Evolutionary conservation across 306 rosid genomes (phyloP).

Genomic region (Prunus padus): DNA sequence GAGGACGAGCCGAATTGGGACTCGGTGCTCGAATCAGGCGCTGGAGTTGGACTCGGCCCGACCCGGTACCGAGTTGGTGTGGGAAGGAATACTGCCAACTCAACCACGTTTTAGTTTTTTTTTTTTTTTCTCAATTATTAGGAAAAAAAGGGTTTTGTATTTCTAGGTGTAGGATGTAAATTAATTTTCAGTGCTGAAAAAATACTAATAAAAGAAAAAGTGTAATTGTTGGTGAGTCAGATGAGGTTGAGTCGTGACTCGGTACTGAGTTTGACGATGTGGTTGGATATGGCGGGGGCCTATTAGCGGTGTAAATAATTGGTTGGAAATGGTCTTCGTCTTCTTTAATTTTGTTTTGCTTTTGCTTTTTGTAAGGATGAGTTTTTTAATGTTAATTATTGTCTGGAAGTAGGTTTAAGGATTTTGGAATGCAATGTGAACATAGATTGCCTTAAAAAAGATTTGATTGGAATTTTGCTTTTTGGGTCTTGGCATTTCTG

Average conservation of each 20-base stretch:
- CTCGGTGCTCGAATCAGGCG: constrained; percentile 26
- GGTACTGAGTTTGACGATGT: constrained; percentile 39
- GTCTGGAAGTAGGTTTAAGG: background rate
- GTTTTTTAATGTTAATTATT: background rate
- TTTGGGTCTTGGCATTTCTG: background rate
- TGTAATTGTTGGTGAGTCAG: constrained; percentile 1
- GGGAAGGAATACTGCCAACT: constrained; percentile 40
- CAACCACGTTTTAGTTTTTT: constrained; percentile 52
- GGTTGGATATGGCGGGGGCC: background rate
- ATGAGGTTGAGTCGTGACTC: background rate
- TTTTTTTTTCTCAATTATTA: background rate
- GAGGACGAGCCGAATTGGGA: constrained; percentile 39
- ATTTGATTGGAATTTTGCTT: background rate
- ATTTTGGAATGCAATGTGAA: constrained; percentile 1
- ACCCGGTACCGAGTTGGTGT: constrained; percentile 31
- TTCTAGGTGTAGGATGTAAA: constrained; percentile 19
- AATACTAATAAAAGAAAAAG: constrained; percentile 2
- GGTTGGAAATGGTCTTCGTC: background rate
- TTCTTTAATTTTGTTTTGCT: background rate
- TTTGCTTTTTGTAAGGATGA: background rate
- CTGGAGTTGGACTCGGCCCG: constrained; percentile 26
- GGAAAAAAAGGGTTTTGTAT: background rate
- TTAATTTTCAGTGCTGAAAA: constrained; percentile 21
- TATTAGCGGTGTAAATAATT: background rate
- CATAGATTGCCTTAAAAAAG: background rate